phyloP scores from a whole-genome alignment of 1,139 yeast genomes.

The Eremothecium coryli region DNA sequence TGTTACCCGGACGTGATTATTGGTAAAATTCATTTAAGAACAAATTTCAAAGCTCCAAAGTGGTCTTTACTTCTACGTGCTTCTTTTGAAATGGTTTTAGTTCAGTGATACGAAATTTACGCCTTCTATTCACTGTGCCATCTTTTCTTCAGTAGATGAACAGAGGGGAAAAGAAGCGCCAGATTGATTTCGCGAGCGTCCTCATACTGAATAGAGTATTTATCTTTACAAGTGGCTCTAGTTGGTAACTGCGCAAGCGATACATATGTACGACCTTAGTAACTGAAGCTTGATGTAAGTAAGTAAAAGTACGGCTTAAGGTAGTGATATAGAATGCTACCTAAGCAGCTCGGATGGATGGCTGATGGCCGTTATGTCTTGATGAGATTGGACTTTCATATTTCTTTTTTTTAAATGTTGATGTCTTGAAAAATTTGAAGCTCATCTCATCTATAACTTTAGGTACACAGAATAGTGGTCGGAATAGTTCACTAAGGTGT shows the following conservation, averaged over 20 bases:
- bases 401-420: conserved; percentile 8
- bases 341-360: too few relatives aligned
- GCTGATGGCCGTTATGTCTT: too few relatives aligned
- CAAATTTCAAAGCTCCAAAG: too few relatives aligned
- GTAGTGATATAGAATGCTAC: too few relatives aligned
- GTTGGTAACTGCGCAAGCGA: conserved; percentile 32
- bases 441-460: conserved; percentile 13
- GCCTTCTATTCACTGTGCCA: conserved; percentile 34
- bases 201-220: conserved; percentile 29
- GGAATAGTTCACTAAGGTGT: too few relatives aligned
- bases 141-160: conserved; percentile 27
- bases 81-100: conserved; percentile 3
- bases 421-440: conserved; percentile 16
- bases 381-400: too few relatives aligned
- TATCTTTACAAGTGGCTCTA: conserved; percentile 17
- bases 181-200: conserved; percentile 30
- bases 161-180: conserved; percentile 33
- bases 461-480: too few relatives aligned
- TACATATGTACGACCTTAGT: too few relatives aligned
- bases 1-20: too few relatives aligned
- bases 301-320: too few relatives aligned
- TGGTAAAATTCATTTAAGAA: too few relatives aligned
- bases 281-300: too few relatives aligned
- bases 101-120: conserved; percentile 26
- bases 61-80: neutral